Conservation (phyloP, 2,329 filamentous ascomycete species). For the Stachybotrys chartarum region DNA sequence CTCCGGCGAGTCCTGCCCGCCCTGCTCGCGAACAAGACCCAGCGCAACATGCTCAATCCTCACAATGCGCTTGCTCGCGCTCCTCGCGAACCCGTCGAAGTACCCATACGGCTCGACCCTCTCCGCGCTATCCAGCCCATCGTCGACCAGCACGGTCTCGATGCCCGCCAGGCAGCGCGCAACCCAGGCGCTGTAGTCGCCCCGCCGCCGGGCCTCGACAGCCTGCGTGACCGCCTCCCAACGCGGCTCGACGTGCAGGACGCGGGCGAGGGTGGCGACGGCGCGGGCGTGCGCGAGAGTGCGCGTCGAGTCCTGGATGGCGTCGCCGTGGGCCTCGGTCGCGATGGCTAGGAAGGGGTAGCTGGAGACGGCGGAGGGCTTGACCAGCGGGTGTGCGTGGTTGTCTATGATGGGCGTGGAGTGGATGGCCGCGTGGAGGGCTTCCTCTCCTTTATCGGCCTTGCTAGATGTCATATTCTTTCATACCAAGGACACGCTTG, state of each 20-base stretch:
- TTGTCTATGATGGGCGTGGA: slow-evolving; percentile 63
- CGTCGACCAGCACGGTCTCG: slow-evolving; percentile 70
- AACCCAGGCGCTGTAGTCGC: slow-evolving; percentile 49
- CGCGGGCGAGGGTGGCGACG: slow-evolving; percentile 56
- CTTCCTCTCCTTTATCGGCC: not conserved
- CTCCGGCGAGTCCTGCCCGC: slow-evolving; percentile 17
- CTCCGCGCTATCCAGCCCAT: slow-evolving; percentile 54
- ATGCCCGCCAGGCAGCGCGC: slow-evolving; percentile 63
- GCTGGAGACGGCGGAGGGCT: slow-evolving; percentile 36
- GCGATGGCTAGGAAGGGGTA: slow-evolving; percentile 53
- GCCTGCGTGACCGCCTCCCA: slow-evolving; percentile 48
- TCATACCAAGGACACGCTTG: not conserved
- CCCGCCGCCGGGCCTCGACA: slow-evolving; percentile 31
- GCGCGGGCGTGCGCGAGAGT: slow-evolving; percentile 65
- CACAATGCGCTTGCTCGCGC: slow-evolving; percentile 64
- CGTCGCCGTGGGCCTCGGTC: slow-evolving; percentile 65
- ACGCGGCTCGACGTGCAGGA: slow-evolving; percentile 57
- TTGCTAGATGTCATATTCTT: not conserved
- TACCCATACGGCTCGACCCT: slow-evolving; percentile 53
- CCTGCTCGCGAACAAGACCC: slow-evolving; percentile 45
- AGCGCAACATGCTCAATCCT: slow-evolving; percentile 69
- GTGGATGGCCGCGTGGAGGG: slow-evolving; percentile 29
- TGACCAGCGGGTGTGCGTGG: slow-evolving; percentile 64
- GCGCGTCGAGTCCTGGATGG: slow-evolving; percentile 53
- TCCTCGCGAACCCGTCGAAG: slow-evolving; percentile 59